phyloP scores from a whole-genome alignment of 2,329 filamentous ascomycete genomes.

The Xylaria sp. region DNA sequence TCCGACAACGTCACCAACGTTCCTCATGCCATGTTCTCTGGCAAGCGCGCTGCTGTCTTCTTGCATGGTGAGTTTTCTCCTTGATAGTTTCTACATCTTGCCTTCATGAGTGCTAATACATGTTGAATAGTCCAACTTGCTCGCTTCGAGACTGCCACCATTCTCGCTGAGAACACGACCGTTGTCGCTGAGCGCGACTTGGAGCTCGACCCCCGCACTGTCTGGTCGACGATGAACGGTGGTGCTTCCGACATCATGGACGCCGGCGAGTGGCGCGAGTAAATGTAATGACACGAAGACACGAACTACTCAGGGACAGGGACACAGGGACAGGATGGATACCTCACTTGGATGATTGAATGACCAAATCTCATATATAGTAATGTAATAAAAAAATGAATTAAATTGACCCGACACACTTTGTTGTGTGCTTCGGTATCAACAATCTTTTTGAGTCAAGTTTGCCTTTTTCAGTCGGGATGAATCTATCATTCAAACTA shows the following conservation, averaged over 20 bases:
- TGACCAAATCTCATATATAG: background rate
- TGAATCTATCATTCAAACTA: background rate
- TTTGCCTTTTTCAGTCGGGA: background rate
- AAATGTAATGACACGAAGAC: background rate
- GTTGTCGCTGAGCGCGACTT: slow-evolving; percentile 29
- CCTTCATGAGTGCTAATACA: background rate
- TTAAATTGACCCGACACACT: background rate
- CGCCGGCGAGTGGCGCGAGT: slow-evolving; percentile 39
- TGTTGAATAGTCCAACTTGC: slow-evolving; percentile 37
- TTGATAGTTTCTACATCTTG: background rate
- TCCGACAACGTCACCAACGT: slow-evolving; percentile 56
- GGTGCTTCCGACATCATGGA: slow-evolving; percentile 40
- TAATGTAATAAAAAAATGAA: background rate
- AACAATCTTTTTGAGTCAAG: background rate
- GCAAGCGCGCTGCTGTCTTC: slow-evolving; percentile 53
- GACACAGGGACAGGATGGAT: background rate
- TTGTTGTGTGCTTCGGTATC: background rate
- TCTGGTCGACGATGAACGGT: slow-evolving; percentile 46
- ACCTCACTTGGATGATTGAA: background rate
- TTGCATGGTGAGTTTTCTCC: slow-evolving; percentile 45
- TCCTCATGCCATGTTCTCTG: slow-evolving; percentile 54
- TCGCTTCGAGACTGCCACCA: slow-evolving; percentile 34
- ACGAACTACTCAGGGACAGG: background rate
- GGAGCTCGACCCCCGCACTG: slow-evolving; percentile 34
- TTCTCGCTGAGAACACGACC: slow-evolving; percentile 33